These are phyloP conservation scores for Coriolopsis trogii DNA, from an alignment of 1,284 basidiomycete species.

Conservation along the genomic window DNA sequence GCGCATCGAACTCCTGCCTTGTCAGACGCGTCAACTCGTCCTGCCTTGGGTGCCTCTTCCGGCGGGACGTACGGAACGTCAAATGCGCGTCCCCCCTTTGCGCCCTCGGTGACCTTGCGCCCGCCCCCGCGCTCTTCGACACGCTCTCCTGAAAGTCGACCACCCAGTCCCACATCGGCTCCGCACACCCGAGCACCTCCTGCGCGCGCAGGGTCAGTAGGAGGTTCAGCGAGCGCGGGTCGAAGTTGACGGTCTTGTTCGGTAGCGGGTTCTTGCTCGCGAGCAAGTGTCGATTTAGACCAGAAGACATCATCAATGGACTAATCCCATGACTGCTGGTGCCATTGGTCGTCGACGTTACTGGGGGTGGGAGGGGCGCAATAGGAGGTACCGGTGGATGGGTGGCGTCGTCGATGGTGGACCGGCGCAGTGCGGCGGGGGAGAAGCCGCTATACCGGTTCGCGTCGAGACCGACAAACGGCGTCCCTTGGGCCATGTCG, in stretches of 20 bases:
- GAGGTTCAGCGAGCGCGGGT: slow-evolving; percentile 58
- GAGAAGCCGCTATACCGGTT: slow-evolving; percentile 42
- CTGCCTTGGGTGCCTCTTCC: slow-evolving; percentile 31
- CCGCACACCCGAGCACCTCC: slow-evolving; percentile 66
- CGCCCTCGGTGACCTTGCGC: slow-evolving; percentile 2
- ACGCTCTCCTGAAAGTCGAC: slow-evolving; percentile 45
- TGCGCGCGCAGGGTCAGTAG: slow-evolving; percentile 58
- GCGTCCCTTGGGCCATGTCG: slow-evolving; percentile 5
- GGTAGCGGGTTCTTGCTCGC: slow-evolving; percentile 43
- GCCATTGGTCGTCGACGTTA: not conserved
- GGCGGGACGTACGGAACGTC: slow-evolving; percentile 6
- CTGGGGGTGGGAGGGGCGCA: slow-evolving; percentile 2
- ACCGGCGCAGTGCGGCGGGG: slow-evolving; percentile 17
- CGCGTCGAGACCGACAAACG: slow-evolving; percentile 48
- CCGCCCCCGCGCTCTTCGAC: not conserved
- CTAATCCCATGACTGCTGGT: no score
- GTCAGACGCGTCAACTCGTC: slow-evolving; percentile 50
- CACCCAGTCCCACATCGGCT: slow-evolving; percentile 79
- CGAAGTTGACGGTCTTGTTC: slow-evolving; percentile 53
- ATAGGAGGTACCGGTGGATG: not conserved
- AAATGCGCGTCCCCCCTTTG: slow-evolving; percentile 3
- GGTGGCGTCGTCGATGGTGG: not conserved
- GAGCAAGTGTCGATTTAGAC: not conserved
- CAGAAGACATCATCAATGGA: no score
- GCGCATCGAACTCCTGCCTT: slow-evolving; percentile 58